Base-by-base conservation (phyloP, 2,329 filamentous ascomycete species). In the Fusarium decemcellulare region DNA sequence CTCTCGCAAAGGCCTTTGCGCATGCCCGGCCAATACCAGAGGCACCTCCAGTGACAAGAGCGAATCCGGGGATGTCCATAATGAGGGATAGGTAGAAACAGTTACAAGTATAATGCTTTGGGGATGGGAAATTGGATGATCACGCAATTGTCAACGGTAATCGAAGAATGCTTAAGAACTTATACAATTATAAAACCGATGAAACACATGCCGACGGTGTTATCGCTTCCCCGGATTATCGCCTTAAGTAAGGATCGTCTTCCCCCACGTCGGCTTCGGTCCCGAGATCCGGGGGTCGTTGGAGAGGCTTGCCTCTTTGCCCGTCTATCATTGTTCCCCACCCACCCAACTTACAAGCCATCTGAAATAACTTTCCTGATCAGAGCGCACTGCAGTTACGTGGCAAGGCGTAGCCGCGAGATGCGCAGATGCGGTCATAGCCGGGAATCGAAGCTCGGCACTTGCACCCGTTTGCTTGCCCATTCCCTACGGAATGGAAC, bases 1-100 rank as follows among this genome's bases (percentile, higher is more conserved):
- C 76, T 2, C 44, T 47, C 2, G 73, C 74, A 16, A 79, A 78
- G 0, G 74, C 74, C 8, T 46, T 59, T 15, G 76, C 76, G 15
- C 75, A 78, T 9, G 76, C 77, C 15, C 63, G 70, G 15, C 76
- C 77, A 10, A 79, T 77, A 1, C 77, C 77, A 12, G 76, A 79
- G 1, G 71, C 77, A 3, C 75, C 75, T 18, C 77, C 77, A 1
- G 76, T 78, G 3, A 79, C 65, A 0, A 79, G 23, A 16, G 76
- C 76, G 10, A 72, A 78, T 1, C 77, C 77, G 0, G 81, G 77
- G 5, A 75, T 69, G 5, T 75, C 73, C 73, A 75, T 75, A 1
- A 14, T 18, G 1, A 8, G 7, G 2, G 7, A 1, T 4, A 6
- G 1, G 3, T 1, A 4, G 14, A 11, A 16, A 10, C 9, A 16